Percentiles rank a stretch among this genome's conserved stretches.
phyloP scores from a whole-genome alignment of 75 land plant genomes.

The Larix kaempferi region DNA sequence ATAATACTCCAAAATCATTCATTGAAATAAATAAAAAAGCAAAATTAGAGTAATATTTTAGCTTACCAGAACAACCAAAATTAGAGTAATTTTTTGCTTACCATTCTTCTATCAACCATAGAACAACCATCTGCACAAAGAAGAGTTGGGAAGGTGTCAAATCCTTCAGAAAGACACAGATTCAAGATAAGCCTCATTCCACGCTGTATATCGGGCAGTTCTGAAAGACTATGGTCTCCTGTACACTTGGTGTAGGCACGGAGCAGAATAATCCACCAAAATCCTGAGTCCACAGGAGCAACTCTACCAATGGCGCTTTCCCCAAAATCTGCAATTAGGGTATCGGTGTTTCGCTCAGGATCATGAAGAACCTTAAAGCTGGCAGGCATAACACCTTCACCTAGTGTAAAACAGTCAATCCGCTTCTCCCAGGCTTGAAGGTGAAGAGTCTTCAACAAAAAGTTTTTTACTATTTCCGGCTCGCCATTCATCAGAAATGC shows the following conservation, averaged over 20 bases:
- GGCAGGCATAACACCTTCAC: conserved; percentile 91
- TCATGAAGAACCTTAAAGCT: conserved; percentile 87
- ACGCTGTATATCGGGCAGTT: conserved; percentile 70
- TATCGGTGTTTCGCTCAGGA: conserved; percentile 50
- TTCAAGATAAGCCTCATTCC: conserved; percentile 74
- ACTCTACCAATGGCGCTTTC: conserved; percentile 85
- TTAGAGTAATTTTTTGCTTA: conserved; percentile 12
- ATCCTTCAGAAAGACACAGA: conserved; percentile 82
- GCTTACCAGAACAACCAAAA: conserved; percentile 60
- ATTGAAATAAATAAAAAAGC: no score
- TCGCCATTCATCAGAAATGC: conserved; percentile 90
- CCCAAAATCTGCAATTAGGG: conserved; percentile 78
- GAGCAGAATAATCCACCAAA: conserved; percentile 93
- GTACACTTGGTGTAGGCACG: conserved; percentile 82
- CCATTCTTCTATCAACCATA: conserved; percentile 95
- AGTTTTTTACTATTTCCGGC: conserved; percentile 76
- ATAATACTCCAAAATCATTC: no score
- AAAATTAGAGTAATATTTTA: no score
- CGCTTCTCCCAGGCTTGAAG: conserved; percentile 80
- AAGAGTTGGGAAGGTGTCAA: conserved; percentile 91
- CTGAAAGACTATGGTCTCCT: conserved; percentile 59
- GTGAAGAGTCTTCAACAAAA: conserved; percentile 64
- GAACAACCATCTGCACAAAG: conserved; percentile 95
- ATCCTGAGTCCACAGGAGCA: conserved; percentile 89
- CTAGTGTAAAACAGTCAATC: conserved; percentile 75